Conservation (phyloP, 2,329 filamentous ascomycete species). For the Fusarium sp. region DNA sequence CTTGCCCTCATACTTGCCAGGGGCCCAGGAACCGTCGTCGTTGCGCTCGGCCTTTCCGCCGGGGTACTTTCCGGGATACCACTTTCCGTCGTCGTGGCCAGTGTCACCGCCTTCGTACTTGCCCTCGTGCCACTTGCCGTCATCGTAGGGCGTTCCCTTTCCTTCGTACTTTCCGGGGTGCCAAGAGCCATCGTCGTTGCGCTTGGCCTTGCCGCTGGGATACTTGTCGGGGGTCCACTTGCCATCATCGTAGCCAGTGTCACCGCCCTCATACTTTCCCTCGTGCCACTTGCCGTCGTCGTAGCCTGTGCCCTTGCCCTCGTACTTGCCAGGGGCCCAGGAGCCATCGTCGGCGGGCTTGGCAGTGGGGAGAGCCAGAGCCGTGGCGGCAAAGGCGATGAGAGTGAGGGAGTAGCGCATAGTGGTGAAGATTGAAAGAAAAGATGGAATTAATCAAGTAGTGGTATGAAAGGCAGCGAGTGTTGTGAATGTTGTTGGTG, state of each 20-base stretch:
- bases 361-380: constrained; percentile 33
- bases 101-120: constrained; percentile 1
- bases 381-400: constrained; percentile 35
- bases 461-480: neutral
- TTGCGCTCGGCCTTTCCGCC: neutral
- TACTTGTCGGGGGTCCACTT: constrained; percentile 17
- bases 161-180: constrained; percentile 27
- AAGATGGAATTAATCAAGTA: neutral
- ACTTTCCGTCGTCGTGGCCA: constrained; percentile 6
- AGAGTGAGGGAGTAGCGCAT: constrained; percentile 38
- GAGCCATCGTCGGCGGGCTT: constrained; percentile 31
- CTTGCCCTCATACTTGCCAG: neutral
- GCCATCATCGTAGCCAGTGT: constrained; percentile 5
- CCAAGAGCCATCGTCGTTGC: constrained; percentile 15
- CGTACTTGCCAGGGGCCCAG: constrained; percentile 15
- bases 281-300: constrained; percentile 12
- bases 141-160: constrained; percentile 5
- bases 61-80: constrained; percentile 5
- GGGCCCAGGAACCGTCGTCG: neutral
- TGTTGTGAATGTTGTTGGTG: constrained; percentile 4
- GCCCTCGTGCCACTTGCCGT: constrained; percentile 7
- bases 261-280: constrained; percentile 12
- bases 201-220: neutral
- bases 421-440: neutral
- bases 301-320: constrained; percentile 1